Conservation (phyloP, 306 rosid species). For the Biancaea sappan region DNA sequence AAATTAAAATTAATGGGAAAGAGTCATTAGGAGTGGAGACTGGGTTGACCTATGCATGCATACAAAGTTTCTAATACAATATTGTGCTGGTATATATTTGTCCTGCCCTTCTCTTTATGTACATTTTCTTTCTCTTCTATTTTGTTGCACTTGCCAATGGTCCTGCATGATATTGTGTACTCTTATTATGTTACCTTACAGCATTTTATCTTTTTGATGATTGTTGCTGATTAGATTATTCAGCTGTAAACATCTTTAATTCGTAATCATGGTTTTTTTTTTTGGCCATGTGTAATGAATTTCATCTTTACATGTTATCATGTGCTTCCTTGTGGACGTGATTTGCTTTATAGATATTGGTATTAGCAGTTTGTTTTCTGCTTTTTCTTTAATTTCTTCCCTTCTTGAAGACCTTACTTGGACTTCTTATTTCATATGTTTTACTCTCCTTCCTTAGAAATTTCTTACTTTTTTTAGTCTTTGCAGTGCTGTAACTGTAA, state of each 20-base stretch:
- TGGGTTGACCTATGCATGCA: constrained; percentile 5
- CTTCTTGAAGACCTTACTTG: not conserved
- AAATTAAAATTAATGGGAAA: not conserved
- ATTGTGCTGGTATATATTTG: not conserved
- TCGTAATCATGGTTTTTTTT: not conserved
- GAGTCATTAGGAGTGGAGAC: not conserved
- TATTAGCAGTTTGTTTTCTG: not conserved
- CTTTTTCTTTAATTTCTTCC: not conserved
- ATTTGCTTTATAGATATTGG: not conserved
- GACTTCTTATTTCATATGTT: not conserved
- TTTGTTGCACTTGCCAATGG: not conserved
- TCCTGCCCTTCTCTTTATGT: not conserved
- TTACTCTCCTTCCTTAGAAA: not conserved
- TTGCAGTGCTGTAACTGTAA: not conserved
- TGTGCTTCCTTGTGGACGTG: not conserved
- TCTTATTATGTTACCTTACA: not conserved
- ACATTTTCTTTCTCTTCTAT: not conserved
- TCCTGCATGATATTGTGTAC: not conserved
- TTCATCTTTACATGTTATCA: not conserved
- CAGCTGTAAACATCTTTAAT: not conserved
- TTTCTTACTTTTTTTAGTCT: not conserved
- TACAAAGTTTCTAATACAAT: constrained; percentile 1
- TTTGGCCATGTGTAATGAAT: not conserved
- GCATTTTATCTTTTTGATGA: not conserved
- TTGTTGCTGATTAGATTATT: not conserved